A percentile compares a stretch with the other conserved stretches of the same genome.
These are phyloP conservation scores for Cladosporium oxysporum DNA, from an alignment of 2,329 filamentous ascomycete species.

Conservation along the genomic window DNA sequence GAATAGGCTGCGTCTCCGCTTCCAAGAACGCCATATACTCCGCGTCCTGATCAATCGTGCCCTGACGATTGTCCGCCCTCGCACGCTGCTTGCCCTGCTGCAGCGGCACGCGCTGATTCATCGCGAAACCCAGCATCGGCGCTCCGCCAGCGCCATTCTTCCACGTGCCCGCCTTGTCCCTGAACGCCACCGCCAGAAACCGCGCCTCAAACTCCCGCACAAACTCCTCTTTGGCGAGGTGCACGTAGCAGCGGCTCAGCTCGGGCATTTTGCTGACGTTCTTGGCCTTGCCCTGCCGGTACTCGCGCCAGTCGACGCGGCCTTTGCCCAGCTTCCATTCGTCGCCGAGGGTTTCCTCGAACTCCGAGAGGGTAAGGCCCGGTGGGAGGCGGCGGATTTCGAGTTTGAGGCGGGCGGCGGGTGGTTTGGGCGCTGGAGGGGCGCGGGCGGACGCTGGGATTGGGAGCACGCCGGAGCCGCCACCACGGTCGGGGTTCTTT, in stretches of 20 bases:
- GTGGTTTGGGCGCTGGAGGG: slow-evolving; percentile 40
- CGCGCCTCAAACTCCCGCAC: slow-evolving; percentile 68
- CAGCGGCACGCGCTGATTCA: slow-evolving; percentile 76
- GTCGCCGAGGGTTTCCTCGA: slow-evolving; percentile 68
- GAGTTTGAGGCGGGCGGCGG: slow-evolving; percentile 74
- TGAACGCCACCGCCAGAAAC: slow-evolving; percentile 70
- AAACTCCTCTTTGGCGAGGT: slow-evolving; percentile 71
- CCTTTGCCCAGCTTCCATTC: slow-evolving; percentile 81
- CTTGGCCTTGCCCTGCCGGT: slow-evolving; percentile 73
- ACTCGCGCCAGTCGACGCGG: slow-evolving; percentile 82
- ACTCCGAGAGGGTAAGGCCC: slow-evolving; percentile 78
- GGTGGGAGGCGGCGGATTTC: slow-evolving; percentile 83
- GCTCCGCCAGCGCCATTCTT: slow-evolving; percentile 69
- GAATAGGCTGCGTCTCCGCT: slow-evolving; percentile 72
- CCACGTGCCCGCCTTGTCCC: slow-evolving; percentile 77
- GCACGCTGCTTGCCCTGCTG: slow-evolving; percentile 62
- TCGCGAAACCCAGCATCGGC: slow-evolving; percentile 77
- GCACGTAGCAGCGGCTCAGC: slow-evolving; percentile 79
- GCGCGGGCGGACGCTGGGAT: slow-evolving; percentile 36
- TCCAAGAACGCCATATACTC: slow-evolving; percentile 95
- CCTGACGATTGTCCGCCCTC: slow-evolving; percentile 78
- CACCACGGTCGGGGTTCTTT: slow-evolving; percentile 30
- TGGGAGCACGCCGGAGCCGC: slow-evolving; percentile 32
- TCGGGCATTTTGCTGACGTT: slow-evolving; percentile 83
- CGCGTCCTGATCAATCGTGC: slow-evolving; percentile 93